Base-by-base conservation (phyloP, 2,329 filamentous ascomycete species). In the Dryadomyces quercivorus region DNA sequence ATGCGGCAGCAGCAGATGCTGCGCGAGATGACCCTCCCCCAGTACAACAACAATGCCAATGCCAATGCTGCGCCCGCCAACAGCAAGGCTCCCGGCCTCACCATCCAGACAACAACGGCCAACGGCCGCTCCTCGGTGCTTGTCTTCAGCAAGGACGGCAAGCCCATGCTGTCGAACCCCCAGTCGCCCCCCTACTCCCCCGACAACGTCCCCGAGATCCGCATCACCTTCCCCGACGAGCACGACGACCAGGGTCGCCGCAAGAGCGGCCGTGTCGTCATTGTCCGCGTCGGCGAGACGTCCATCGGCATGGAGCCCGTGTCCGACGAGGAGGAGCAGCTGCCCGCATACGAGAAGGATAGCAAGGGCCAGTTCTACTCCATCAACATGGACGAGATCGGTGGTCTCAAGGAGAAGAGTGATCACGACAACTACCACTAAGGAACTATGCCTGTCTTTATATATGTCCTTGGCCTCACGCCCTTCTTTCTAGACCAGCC, bases 211-310 rank as follows among this genome's bases (percentile, higher is more conserved):
- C 93, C 93, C 20, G 88, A 97, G 72, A 98, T 98, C 64, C 89
- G 91, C 70, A 95, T 98, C 69, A 97, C 93, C 40, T 97, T 98
- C 75, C 93, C 93, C 16, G 88, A 94, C 63, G 93, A 97, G 75
- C 85, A 94, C 62, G 91, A 96, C 65, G 87, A 89, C 61, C 74
- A 81, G 54, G 92, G 92, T 62, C 88, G 84, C 69, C 78, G 79
- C 63, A 86, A 86, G 73, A 89, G 85, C 61, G 92, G 92, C 38
- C 84, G 91, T 36, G 90, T 97, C 52, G 86, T 98, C 21, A 82
- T 97, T 40, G 92, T 98, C 55, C 82, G 88, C 52, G 88, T 97
- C 52, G 90, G 91, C 59, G 93, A 97, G 47, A 85, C 88, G 50
- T 78, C 83, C 42, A 84, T 97, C 60, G 93, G 92, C 51, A 78